A percentile compares a stretch with the other conserved stretches of the same genome.
These are phyloP conservation scores for Eimeria sp. DNA, from an alignment of 169 alveolate species.

Conservation along the genomic window DNA sequence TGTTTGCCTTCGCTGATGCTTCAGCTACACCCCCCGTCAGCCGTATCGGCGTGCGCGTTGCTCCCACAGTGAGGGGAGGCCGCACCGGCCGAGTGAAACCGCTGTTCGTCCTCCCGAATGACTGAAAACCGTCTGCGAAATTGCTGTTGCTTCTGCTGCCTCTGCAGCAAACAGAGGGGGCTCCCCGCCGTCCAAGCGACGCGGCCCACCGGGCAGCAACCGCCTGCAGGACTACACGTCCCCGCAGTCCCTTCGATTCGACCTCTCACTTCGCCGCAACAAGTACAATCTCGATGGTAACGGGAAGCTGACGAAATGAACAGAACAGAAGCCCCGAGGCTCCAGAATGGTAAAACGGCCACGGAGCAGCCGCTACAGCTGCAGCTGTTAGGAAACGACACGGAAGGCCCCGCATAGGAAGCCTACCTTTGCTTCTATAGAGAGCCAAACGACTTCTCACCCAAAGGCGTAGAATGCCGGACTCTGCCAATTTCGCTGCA, in stretches of 20 bases:
- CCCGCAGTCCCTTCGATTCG: slow-evolving; percentile 47
- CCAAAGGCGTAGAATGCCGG: slow-evolving; percentile 80
- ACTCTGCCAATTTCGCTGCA: slow-evolving; percentile 75
- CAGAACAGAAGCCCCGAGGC: slow-evolving; percentile 68
- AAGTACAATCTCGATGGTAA: slow-evolving; percentile 20
- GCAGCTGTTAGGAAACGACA: slow-evolving; percentile 75
- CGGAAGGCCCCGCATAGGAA: slow-evolving; percentile 63
- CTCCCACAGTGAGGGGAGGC: slow-evolving; percentile 76
- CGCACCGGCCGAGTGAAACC: slow-evolving; percentile 56
- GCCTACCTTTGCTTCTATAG: slow-evolving; percentile 74
- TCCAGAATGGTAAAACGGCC: slow-evolving; percentile 51
- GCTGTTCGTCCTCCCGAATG: slow-evolving; percentile 51
- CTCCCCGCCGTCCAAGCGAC: slow-evolving; percentile 65
- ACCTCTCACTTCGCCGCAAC: slow-evolving; percentile 17
- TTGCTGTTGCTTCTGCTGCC: slow-evolving; percentile 65
- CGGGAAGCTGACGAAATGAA: slow-evolving; percentile 24
- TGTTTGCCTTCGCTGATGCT: slow-evolving; percentile 7
- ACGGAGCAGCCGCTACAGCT: slow-evolving; percentile 76
- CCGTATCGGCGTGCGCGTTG: slow-evolving; percentile 60
- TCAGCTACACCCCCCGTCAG: slow-evolving; percentile 66
- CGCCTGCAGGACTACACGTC: slow-evolving; percentile 49
- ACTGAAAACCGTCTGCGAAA: neutral
- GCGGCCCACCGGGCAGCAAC: slow-evolving; percentile 72
- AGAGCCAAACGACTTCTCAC: slow-evolving; percentile 80
- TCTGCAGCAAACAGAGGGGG: slow-evolving; percentile 40